Percentiles rank a stretch among this genome's conserved stretches.
Conservation (phyloP, 2,329 filamentous ascomycete species). For the Paramyrothecium roridum region DNA sequence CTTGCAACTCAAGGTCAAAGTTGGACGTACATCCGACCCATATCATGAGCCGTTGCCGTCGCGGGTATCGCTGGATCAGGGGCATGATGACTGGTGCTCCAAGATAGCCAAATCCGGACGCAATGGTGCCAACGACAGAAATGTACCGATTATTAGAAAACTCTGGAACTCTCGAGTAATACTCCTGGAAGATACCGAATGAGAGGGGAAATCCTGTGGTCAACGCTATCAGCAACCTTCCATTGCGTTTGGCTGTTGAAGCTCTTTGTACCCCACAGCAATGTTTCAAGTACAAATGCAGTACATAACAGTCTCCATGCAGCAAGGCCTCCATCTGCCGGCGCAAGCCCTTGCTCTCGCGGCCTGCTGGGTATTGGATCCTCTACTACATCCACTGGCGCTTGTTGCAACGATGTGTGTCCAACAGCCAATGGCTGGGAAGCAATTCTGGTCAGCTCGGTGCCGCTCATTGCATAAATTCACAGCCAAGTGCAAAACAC, state of each 20-base stretch:
- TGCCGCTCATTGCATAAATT: too few species aligned
- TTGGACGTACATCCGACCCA: slow-evolving; percentile 24
- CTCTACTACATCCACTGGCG: too few species aligned
- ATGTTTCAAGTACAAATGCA: slow-evolving; percentile 19
- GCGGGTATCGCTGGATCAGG: slow-evolving; percentile 26
- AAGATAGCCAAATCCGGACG: slow-evolving; percentile 26
- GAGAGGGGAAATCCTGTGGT: slow-evolving; percentile 21
- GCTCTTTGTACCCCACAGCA: slow-evolving; percentile 16
- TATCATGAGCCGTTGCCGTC: slow-evolving; percentile 30
- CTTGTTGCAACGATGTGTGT: too few species aligned
- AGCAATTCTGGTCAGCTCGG: too few species aligned
- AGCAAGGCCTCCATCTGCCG: slow-evolving; percentile 15
- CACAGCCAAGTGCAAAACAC: too few species aligned
- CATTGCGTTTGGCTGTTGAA: neutral
- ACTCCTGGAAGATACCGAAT: slow-evolving; percentile 26
- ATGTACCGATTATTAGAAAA: slow-evolving; percentile 20
- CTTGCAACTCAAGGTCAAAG: too few species aligned
- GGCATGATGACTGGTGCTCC: slow-evolving; percentile 28
- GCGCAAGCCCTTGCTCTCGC: slow-evolving; percentile 1
- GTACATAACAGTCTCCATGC: slow-evolving; percentile 18
- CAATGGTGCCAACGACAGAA: slow-evolving; percentile 22
- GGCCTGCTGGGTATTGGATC: too few species aligned
- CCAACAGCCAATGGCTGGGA: too few species aligned
- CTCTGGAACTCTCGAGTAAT: slow-evolving; percentile 21
- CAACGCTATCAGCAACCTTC: neutral